Evolutionary conservation across 768 basidiomycete genomes (phyloP).

Genomic region (Mycena alexandri): DNA sequence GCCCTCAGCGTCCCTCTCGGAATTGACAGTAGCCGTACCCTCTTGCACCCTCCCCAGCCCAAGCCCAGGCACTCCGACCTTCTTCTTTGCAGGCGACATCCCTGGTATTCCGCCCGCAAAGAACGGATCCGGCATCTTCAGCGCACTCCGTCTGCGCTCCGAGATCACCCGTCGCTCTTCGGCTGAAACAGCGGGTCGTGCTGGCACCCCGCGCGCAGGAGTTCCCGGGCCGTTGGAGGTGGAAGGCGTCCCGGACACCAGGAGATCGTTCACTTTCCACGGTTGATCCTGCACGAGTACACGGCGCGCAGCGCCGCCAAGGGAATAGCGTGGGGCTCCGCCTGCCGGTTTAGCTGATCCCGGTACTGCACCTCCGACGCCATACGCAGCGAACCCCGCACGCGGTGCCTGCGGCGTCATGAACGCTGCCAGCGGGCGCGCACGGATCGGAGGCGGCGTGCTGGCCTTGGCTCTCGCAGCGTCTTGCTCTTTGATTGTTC

Average conservation of each 20-base stretch:
- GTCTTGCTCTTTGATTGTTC: too few species aligned
- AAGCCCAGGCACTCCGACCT: not conserved
- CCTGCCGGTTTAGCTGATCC: not conserved
- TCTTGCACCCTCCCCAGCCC: conserved; percentile 26
- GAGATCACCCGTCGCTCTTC: conserved; percentile 32
- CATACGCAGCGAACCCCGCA: not conserved
- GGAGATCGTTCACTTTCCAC: conserved; percentile 42
- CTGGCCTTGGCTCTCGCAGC: conserved; percentile 1
- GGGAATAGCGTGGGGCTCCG: conserved; percentile 29
- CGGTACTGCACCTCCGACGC: too few species aligned
- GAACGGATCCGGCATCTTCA: conserved; percentile 36
- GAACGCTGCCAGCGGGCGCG: conserved; percentile 28
- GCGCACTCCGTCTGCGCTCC: conserved; percentile 44
- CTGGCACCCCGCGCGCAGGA: conserved; percentile 50
- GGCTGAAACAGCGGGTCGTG: conserved; percentile 47
- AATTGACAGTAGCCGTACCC: not conserved
- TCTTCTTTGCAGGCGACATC: conserved; percentile 34
- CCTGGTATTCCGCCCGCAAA: conserved; percentile 33
- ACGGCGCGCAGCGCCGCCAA: conserved; percentile 33
- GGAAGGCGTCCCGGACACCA: conserved; percentile 39
- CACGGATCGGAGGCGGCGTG: conserved; percentile 16
- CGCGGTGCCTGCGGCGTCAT: conserved; percentile 36
- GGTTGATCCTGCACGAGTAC: conserved; percentile 35
- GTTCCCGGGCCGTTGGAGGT: conserved; percentile 20
- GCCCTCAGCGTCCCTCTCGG: not conserved